Conservation (phyloP, 1,284 basidiomycete genomes). For the Pascua guehoae region DNA sequence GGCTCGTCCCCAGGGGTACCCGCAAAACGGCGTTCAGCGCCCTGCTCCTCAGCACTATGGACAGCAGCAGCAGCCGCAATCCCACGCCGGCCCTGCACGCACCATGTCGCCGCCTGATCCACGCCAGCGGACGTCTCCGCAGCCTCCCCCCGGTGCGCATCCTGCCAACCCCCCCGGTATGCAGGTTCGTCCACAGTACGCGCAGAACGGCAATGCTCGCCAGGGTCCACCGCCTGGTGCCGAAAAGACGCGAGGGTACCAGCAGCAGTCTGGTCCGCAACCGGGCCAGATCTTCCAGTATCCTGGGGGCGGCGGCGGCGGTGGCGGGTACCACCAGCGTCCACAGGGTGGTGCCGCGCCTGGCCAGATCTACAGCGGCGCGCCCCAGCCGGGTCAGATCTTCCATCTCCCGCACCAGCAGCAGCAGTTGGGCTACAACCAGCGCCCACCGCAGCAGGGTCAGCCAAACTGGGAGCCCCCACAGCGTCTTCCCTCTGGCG, state of each 20-base stretch:
- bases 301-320: slow-evolving; percentile 16
- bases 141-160: no score
- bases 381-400: slow-evolving; percentile 34
- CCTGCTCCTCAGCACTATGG: no score
- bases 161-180: no score
- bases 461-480: slow-evolving; percentile 20
- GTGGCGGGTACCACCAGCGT: background rate
- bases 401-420: slow-evolving; percentile 33
- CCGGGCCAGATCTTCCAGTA: slow-evolving; percentile 49
- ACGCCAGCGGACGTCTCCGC: no score
- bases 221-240: no score
- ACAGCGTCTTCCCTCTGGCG: slow-evolving; percentile 24
- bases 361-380: slow-evolving; percentile 30
- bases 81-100: no score
- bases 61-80: no score
- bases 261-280: slow-evolving; percentile 30
- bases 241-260: background rate
- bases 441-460: slow-evolving; percentile 6
- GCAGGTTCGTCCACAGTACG: no score
- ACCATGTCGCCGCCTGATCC: no score
- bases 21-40: no score
- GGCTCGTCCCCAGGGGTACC: no score
- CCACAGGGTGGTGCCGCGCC: slow-evolving; percentile 22
- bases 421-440: slow-evolving; percentile 11
- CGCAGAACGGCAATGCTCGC: no score